Conservation (phyloP, 768 basidiomycete species). For the Pholiota molesta region DNA sequence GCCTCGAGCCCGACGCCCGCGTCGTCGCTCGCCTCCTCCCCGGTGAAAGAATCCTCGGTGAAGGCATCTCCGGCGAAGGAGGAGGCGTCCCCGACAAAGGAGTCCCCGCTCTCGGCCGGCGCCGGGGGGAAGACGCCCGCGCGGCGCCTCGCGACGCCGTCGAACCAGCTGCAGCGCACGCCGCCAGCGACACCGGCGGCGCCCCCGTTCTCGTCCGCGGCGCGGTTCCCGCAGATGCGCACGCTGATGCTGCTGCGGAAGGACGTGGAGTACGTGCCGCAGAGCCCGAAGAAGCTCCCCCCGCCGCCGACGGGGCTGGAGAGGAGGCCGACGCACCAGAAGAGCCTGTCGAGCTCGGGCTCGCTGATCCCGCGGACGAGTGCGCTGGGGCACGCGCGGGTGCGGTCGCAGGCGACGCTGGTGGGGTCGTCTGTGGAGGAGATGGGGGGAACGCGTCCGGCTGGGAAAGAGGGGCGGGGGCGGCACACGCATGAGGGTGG, state of each 20-base stretch:
- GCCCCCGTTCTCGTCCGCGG: constrained; percentile 24
- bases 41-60: constrained; percentile 24
- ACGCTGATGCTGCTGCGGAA: constrained; percentile 67
- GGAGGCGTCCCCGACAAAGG: no score
- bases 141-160: constrained; percentile 20
- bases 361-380: neutral
- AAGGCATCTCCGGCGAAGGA: no score
- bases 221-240: constrained; percentile 40
- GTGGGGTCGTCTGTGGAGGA: neutral
- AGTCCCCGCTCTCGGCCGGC: no score
- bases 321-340: constrained; percentile 20
- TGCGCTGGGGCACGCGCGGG: constrained; percentile 4
- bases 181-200: constrained; percentile 32
- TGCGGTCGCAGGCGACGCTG: constrained; percentile 7
- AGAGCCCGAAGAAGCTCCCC: constrained; percentile 63
- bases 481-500: no score
- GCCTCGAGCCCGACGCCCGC: constrained; percentile 42
- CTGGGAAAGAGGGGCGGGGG: neutral
- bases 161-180: constrained; percentile 17
- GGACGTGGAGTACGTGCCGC: constrained; percentile 75
- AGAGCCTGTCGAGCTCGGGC: constrained; percentile 22
- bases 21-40: constrained; percentile 44
- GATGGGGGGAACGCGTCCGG: neutral
- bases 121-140: neutral
- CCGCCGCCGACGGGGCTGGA: constrained; percentile 11